These are phyloP conservation scores for Botryotinia convoluta DNA, from an alignment of 2,329 filamentous ascomycete genomes.

Conservation along the genomic window DNA sequence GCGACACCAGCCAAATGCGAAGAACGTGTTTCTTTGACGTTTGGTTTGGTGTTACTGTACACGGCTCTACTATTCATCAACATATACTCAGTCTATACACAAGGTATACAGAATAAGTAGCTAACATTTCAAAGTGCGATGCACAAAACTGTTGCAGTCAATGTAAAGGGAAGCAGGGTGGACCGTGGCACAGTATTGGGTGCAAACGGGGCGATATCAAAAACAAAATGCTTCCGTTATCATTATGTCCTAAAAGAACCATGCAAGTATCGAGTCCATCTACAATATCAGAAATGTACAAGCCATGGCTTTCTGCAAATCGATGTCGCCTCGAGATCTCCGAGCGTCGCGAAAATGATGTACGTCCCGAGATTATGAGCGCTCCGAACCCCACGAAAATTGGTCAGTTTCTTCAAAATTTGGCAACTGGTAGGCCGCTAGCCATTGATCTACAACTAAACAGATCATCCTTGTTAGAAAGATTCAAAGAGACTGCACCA, in stretches of 20 bases:
- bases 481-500: neutral
- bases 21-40: neutral
- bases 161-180: conserved; percentile 15
- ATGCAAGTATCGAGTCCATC: neutral
- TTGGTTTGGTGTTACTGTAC: neutral
- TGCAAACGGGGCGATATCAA: conserved; percentile 23
- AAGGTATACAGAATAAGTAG: neutral
- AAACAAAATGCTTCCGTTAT: conserved; percentile 19
- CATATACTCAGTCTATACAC: too few species aligned
- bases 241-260: conserved; percentile 4
- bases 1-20: too few species aligned
- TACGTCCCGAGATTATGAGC: neutral
- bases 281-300: neutral
- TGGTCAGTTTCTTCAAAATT: neutral
- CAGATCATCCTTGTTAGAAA: neutral
- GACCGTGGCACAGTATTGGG: conserved; percentile 22
- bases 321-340: neutral
- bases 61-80: neutral
- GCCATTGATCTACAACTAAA: neutral
- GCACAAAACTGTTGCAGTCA: conserved; percentile 19
- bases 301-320: conserved; percentile 4
- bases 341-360: neutral
- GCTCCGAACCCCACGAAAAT: neutral
- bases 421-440: neutral
- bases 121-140: conserved; percentile 4